Percentiles rank a stretch among this genome's conserved stretches.
Evolutionary conservation across 2,329 filamentous ascomycete species (phyloP).

Genomic region (Ophiostoma sp.): DNA sequence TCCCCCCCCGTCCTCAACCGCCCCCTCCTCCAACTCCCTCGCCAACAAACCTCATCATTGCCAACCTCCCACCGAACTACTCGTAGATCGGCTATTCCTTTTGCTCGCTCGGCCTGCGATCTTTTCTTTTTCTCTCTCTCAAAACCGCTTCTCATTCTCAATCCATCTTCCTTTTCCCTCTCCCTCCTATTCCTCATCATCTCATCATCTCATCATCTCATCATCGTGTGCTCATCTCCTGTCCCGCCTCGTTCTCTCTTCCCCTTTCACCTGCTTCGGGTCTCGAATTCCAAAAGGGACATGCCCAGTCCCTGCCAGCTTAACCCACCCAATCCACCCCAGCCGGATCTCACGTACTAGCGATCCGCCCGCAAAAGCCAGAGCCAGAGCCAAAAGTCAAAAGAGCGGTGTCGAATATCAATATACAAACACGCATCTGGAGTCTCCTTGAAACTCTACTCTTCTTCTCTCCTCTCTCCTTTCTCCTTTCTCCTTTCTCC

Average conservation of each 20-base stretch:
- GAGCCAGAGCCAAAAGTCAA: conserved; percentile 18
- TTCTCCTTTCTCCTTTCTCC: neutral
- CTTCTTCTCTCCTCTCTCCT: neutral
- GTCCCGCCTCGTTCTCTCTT: neutral
- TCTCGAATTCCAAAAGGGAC: neutral
- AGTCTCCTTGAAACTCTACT: conserved; percentile 20
- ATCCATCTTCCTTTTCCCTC: neutral
- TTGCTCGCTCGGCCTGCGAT: neutral
- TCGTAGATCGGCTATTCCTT: conserved; percentile 4
- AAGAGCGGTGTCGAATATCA: conserved; percentile 28
- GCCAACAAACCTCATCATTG: conserved; percentile 18
- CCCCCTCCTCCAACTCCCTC: conserved; percentile 16
- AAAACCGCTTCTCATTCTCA: neutral
- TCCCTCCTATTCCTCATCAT: neutral
- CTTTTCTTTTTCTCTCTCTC: neutral
- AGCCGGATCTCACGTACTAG: conserved; percentile 13
- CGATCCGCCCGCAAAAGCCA: conserved; percentile 12
- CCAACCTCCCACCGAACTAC: conserved; percentile 14
- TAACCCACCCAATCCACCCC: conserved; percentile 15
- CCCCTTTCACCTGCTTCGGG: conserved; percentile 8
- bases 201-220: neutral
- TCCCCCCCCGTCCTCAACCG: conserved; percentile 19
- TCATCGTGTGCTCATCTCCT: neutral
- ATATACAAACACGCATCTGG: conserved; percentile 19
- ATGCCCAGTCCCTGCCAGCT: conserved; percentile 1